Percentiles rank a stretch among this genome's conserved stretches.
Conservation (phyloP, 768 basidiomycete species). For the Mycena haematopus region DNA sequence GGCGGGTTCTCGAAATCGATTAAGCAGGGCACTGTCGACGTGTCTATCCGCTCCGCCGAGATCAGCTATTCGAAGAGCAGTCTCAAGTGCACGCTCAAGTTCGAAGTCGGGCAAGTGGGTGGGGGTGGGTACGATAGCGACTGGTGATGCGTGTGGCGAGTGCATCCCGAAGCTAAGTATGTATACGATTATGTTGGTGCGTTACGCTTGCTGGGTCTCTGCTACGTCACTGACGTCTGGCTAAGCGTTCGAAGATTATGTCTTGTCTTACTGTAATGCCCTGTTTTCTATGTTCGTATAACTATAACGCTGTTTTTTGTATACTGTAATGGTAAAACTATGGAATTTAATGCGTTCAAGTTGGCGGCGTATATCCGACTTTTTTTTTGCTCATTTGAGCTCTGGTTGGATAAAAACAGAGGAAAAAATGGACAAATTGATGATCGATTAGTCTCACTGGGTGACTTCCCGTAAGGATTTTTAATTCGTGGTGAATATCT, state of each 20-base stretch:
- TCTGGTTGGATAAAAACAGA: too few species aligned
- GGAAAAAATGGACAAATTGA: too few species aligned
- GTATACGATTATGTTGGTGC: background rate
- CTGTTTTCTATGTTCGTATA: constrained; percentile 1
- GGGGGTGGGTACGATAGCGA: constrained; percentile 27
- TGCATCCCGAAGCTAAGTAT: background rate
- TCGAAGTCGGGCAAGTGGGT: constrained; percentile 39
- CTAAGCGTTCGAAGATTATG: too few species aligned
- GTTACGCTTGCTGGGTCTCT: background rate
- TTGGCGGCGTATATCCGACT: too few species aligned
- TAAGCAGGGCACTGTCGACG: constrained; percentile 43
- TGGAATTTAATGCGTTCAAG: too few species aligned
- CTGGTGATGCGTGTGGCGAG: background rate
- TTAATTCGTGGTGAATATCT: background rate
- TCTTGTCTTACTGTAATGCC: background rate
- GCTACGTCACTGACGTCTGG: background rate
- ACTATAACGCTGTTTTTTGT: constrained; percentile 15
- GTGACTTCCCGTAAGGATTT: constrained; percentile 3
- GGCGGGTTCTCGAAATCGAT: constrained; percentile 43
- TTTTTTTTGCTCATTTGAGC: too few species aligned
- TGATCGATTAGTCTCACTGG: background rate
- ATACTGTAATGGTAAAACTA: too few species aligned
- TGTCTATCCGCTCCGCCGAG: constrained; percentile 39
- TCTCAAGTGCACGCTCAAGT: constrained; percentile 49
- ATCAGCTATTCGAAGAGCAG: constrained; percentile 49